Conservation (phyloP, 1,139 yeast species). For the Diutina pseudorugosa region DNA sequence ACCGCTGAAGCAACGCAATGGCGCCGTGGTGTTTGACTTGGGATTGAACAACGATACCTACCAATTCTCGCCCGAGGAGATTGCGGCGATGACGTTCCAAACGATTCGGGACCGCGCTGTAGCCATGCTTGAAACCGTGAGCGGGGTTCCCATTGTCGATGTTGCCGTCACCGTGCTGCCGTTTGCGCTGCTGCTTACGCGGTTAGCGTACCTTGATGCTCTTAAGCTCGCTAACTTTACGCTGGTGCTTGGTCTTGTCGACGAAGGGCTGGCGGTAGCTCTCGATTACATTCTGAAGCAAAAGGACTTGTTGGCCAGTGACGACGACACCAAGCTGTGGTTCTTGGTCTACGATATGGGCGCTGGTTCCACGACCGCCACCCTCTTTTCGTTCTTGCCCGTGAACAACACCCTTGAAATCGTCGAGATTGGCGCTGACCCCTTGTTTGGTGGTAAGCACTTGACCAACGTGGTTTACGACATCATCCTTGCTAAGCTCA, state of each 20-base stretch:
- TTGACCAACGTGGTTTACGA: constrained; percentile 58
- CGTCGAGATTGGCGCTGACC: constrained; percentile 62
- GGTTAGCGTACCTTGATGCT: constrained; percentile 64
- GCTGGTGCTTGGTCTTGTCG: constrained; percentile 55
- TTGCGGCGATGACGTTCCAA: constrained; percentile 70
- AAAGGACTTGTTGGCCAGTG: constrained; percentile 24
- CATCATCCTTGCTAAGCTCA: constrained; percentile 46
- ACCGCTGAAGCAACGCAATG: constrained; percentile 24
- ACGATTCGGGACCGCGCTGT: constrained; percentile 59
- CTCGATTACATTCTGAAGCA: constrained; percentile 54
- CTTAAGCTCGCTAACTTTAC: constrained; percentile 57
- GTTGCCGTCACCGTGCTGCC: constrained; percentile 72
- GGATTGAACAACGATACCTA: constrained; percentile 31
- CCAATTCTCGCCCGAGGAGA: constrained; percentile 51
- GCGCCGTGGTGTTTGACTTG: constrained; percentile 45
- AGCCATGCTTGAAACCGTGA: constrained; percentile 17
- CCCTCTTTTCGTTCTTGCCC: constrained; percentile 55
- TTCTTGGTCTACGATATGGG: constrained; percentile 85
- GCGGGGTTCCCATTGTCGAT: constrained; percentile 21
- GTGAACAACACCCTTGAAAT: constrained; percentile 42
- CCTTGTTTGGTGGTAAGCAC: constrained; percentile 58
- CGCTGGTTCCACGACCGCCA: constrained; percentile 82
- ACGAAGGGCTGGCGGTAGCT: constrained; percentile 88
- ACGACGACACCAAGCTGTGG: constrained; percentile 33
- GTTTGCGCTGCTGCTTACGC: constrained; percentile 49